These are phyloP conservation scores for Maudiozyma barnettii DNA, from an alignment of 805 yeast genomes.

Conservation along the genomic window DNA sequence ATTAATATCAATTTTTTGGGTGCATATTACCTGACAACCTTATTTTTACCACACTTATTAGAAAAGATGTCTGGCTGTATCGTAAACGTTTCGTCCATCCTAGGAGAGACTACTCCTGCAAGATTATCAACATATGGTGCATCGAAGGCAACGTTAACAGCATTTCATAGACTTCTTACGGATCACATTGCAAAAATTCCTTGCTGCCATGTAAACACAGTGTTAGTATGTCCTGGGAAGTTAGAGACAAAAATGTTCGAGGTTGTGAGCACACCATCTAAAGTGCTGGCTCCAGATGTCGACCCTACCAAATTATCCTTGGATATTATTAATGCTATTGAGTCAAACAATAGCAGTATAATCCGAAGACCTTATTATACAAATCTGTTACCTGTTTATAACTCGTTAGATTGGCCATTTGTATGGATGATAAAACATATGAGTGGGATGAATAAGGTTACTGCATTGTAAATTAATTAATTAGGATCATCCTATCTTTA, in stretches of 20 bases:
- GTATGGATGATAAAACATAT: slow-evolving; percentile 32
- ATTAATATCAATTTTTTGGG: slow-evolving; percentile 63
- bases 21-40: slow-evolving; percentile 57
- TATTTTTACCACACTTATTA: slow-evolving; percentile 68
- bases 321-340: slow-evolving; percentile 45
- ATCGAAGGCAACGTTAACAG: slow-evolving; percentile 76
- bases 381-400: slow-evolving; percentile 57
- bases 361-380: slow-evolving; percentile 72
- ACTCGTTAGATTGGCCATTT: slow-evolving; percentile 62
- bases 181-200: slow-evolving; percentile 39
- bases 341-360: slow-evolving; percentile 55
- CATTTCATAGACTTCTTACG: slow-evolving; percentile 72
- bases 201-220: slow-evolving; percentile 43
- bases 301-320: slow-evolving; percentile 59
- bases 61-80: slow-evolving; percentile 55
- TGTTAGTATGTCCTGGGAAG: slow-evolving; percentile 84
- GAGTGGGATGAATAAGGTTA: slow-evolving; percentile 53
- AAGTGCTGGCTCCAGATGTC: slow-evolving; percentile 71
- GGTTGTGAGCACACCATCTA: slow-evolving; percentile 65
- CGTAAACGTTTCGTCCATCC: slow-evolving; percentile 72
- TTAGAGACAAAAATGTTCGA: slow-evolving; percentile 65
- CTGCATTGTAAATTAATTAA: slow-evolving; percentile 4
- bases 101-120: slow-evolving; percentile 82
- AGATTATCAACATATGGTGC: slow-evolving; percentile 77
- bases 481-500: neutral